Evolutionary conservation across 345 rosid species (phyloP).

Genomic region (Brassica nigra): DNA sequence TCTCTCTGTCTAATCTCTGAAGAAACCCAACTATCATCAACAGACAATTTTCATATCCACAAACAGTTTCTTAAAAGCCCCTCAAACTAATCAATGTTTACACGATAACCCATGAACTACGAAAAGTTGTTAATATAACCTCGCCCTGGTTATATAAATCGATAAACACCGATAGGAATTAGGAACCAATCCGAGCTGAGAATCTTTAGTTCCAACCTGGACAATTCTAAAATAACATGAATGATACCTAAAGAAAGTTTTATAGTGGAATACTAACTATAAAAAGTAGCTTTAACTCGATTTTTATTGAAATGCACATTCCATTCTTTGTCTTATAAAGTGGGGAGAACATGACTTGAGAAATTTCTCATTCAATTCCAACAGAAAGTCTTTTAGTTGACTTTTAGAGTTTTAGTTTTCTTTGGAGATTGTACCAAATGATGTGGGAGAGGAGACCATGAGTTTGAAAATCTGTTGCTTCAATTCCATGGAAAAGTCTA

Average conservation of each 20-base stretch:
- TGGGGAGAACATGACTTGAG: neutral
- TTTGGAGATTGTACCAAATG: neutral
- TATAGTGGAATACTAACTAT: neutral
- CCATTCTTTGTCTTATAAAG: neutral
- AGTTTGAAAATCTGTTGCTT: neutral
- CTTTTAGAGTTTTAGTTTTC: neutral
- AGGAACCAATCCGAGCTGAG: neutral
- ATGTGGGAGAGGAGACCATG: neutral
- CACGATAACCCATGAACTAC: neutral
- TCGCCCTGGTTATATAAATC: neutral
- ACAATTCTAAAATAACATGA: neutral
- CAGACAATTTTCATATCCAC: conserved; percentile 7
- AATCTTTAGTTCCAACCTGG: neutral
- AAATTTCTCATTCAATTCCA: neutral
- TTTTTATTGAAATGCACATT: neutral
- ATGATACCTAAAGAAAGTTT: neutral
- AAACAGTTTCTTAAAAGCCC: neutral
- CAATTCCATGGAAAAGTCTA: neutral
- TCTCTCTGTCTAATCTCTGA: neutral
- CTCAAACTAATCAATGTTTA: neutral
- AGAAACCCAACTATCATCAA: neutral
- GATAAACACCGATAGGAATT: neutral
- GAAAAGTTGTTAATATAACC: neutral
- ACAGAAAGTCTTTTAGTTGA: neutral
- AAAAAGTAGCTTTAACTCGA: neutral